These are phyloP conservation scores for Coelastrella sp. DNA, from an alignment of 139 green algal genomes.

Conservation along the genomic window DNA sequence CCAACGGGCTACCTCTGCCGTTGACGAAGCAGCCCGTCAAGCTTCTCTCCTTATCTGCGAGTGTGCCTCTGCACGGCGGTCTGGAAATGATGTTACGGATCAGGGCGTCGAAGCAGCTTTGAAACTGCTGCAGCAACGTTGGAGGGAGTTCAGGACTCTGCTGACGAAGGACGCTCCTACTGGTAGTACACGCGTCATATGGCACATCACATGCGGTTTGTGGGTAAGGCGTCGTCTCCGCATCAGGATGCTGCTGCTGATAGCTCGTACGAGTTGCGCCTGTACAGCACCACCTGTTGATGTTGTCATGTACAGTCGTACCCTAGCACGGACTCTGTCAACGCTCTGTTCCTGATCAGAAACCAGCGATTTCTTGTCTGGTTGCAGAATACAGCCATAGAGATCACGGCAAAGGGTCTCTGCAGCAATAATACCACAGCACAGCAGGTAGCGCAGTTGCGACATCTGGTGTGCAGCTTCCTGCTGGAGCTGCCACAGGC, in stretches of 20 bases:
- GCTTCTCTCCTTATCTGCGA: too few species aligned
- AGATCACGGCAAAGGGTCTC: not conserved
- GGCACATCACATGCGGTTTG: not conserved
- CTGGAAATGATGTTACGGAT: too few species aligned
- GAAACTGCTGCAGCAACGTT: not conserved
- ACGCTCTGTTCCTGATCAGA: too few species aligned
- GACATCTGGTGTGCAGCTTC: conserved; percentile 2
- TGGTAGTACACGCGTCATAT: not conserved
- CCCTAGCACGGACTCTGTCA: too few species aligned
- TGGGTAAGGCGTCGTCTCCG: not conserved
- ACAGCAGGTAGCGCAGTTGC: conserved; percentile 23
- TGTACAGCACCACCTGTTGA: not conserved
- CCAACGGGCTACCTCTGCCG: too few species aligned
- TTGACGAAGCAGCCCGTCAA: too few species aligned
- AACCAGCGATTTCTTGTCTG: not conserved
- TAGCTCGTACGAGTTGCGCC: not conserved
- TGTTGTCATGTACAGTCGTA: not conserved
- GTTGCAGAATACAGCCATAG: not conserved
- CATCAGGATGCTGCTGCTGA: not conserved
- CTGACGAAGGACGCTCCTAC: not conserved
- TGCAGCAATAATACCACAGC: not conserved
- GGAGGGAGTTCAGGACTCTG: not conserved
- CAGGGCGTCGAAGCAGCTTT: not conserved
- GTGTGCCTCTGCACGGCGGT: too few species aligned
- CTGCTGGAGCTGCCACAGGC: not conserved